A percentile compares a stretch with the other conserved stretches of the same genome.
Evolutionary conservation across 345 rosid species (phyloP).

Genomic region (Diplotaxis tenuifolia): DNA sequence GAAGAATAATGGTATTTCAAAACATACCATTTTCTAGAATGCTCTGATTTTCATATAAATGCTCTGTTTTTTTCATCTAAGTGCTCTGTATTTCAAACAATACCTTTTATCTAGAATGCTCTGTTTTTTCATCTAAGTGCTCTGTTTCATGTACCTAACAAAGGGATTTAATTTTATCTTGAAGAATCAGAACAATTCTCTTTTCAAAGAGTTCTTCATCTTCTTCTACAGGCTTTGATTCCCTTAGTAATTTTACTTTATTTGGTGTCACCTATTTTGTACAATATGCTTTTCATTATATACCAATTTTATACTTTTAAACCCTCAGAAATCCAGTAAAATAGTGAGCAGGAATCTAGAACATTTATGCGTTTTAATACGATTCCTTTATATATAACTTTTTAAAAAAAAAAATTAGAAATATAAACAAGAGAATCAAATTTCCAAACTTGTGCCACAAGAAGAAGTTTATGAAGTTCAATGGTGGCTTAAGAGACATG

Average conservation of each 20-base stretch:
- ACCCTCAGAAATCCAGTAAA: slow-evolving; percentile 12
- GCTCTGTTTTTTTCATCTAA: not conserved
- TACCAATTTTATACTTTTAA: not conserved
- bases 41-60: too few relatives aligned
- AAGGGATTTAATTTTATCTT: slow-evolving; percentile 15
- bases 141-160: slow-evolving; percentile 33
- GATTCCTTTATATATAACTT: slow-evolving; percentile 13
- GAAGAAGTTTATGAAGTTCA: slow-evolving; percentile 2
- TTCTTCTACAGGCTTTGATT: slow-evolving; percentile 4
- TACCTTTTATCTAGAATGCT: not conserved
- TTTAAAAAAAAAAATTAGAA: not conserved
- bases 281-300: not conserved
- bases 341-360: slow-evolving; percentile 27
- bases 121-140: slow-evolving; percentile 6
- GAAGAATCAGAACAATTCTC: slow-evolving; percentile 31
- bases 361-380: slow-evolving; percentile 23
- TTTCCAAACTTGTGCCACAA: slow-evolving; percentile 20
- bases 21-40: not conserved
- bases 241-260: slow-evolving; percentile 5
- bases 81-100: slow-evolving; percentile 49
- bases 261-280: not conserved
- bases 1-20: slow-evolving; percentile 71
- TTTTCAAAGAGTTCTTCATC: not conserved
- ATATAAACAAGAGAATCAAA: not conserved
- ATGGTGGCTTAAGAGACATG: slow-evolving; percentile 13